Conservation (phyloP, 176 grass and related monocot species). For the Areca catechu region DNA sequence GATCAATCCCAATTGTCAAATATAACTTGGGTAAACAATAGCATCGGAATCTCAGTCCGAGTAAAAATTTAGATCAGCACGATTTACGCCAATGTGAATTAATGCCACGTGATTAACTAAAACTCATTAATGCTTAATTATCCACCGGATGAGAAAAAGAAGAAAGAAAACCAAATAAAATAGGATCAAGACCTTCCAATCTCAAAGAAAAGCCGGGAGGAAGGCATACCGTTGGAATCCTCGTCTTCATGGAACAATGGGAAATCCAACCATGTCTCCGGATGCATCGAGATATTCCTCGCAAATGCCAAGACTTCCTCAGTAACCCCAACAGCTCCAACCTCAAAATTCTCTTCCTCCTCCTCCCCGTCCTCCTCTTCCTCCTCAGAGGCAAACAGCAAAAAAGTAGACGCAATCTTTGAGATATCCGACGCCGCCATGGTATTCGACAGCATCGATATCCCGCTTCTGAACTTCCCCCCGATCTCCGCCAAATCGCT, state of each 20-base stretch:
- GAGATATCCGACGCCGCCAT: slow-evolving; percentile 50
- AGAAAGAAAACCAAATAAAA: no score
- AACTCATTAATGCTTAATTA: no score
- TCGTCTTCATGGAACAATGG: slow-evolving; percentile 40
- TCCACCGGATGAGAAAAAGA: no score
- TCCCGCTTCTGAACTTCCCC: slow-evolving; percentile 51
- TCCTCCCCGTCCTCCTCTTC: slow-evolving; percentile 9
- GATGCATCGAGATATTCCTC: slow-evolving; percentile 42
- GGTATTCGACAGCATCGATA: slow-evolving; percentile 56
- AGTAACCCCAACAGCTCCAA: slow-evolving; percentile 9
- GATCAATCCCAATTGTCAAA: no score
- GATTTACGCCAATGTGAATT: no score
- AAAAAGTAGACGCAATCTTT: slow-evolving; percentile 61
- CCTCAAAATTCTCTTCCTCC: slow-evolving; percentile 1
- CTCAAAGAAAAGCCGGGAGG: no score
- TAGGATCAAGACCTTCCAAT: no score
- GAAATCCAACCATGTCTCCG: slow-evolving; percentile 68
- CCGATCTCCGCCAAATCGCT: slow-evolving; percentile 71
- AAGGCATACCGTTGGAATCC: slow-evolving; percentile 35
- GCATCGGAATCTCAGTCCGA: no score
- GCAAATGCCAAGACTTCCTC: slow-evolving; percentile 67
- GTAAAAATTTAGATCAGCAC: no score
- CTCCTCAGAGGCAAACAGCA: slow-evolving; percentile 55
- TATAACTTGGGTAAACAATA: no score
- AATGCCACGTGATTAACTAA: no score